A percentile compares a stretch with the other conserved stretches of the same genome.
phyloP scores from a whole-genome alignment of 2,329 filamentous ascomycete genomes.

The Chaetomium olivaceum region DNA sequence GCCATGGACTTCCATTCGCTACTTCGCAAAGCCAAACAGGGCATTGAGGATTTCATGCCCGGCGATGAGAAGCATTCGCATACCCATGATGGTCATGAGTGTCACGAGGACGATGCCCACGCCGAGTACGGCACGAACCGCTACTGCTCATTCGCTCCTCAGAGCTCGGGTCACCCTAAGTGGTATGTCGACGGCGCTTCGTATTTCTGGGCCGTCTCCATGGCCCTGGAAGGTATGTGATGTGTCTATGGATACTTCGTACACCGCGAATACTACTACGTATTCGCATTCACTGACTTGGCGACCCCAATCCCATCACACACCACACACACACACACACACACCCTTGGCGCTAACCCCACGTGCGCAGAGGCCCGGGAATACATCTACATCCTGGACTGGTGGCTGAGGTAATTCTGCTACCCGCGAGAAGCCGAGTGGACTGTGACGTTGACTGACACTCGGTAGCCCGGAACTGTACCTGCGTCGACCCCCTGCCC shows the following conservation, averaged over 20 bases:
- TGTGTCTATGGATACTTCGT: no score
- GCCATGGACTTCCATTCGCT: constrained; percentile 46
- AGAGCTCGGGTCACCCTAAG: constrained; percentile 73
- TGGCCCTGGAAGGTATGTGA: constrained; percentile 69
- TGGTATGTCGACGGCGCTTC: constrained; percentile 85
- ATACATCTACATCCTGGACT: constrained; percentile 82
- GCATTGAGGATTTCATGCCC: constrained; percentile 40
- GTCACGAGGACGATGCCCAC: constrained; percentile 45
- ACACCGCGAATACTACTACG: neutral
- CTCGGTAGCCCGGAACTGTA: constrained; percentile 73
- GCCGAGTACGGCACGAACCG: constrained; percentile 50
- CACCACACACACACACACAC: neutral
- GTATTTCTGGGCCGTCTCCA: constrained; percentile 83
- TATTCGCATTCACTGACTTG: neutral
- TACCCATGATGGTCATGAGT: constrained; percentile 47
- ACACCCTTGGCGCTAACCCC: constrained; percentile 17
- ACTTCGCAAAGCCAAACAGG: constrained; percentile 45
- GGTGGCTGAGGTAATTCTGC: constrained; percentile 66
- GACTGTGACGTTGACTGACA: constrained; percentile 10
- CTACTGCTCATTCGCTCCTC: constrained; percentile 70
- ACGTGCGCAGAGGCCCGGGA: constrained; percentile 63
- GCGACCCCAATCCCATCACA: neutral
- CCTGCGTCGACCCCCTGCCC: constrained; percentile 75
- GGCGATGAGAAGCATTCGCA: constrained; percentile 46
- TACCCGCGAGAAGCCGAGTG: neutral